Evolutionary conservation across 352 stramenopile species (phyloP).

Genomic region (Plasmopara halstedii): DNA sequence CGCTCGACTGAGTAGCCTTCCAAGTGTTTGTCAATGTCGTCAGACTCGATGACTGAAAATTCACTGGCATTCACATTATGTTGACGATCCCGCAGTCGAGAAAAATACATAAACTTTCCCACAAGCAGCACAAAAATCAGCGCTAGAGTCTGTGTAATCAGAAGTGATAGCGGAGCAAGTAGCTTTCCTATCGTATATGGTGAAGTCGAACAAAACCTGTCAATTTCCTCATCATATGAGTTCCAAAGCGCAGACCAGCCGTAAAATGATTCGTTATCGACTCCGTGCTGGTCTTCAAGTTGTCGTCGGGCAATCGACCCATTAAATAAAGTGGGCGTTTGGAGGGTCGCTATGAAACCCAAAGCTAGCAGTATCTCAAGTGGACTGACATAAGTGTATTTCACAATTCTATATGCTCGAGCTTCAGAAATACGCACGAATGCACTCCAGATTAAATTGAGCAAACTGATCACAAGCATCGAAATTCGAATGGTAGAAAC

Average conservation of each 20-base stretch:
- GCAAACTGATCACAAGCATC: constrained; percentile 35
- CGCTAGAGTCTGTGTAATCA: constrained; percentile 25
- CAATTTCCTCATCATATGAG: constrained; percentile 43
- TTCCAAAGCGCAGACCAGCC: constrained; percentile 30
- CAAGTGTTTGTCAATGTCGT: constrained; percentile 13
- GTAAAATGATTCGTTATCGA: constrained; percentile 28
- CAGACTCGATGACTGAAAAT: constrained; percentile 12
- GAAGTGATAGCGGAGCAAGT: constrained; percentile 24
- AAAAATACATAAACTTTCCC: constrained; percentile 14
- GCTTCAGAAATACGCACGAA: constrained; percentile 24
- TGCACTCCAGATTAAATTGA: constrained; percentile 32
- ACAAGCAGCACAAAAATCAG: constrained; percentile 14
- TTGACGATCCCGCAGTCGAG: neutral
- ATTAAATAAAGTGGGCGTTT: constrained; percentile 21
- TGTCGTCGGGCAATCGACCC: constrained; percentile 26
- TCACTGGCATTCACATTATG: constrained; percentile 1
- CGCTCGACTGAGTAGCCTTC: constrained; percentile 1
- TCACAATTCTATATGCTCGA: constrained; percentile 33
- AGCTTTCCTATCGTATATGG: constrained; percentile 17
- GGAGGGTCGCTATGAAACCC: constrained; percentile 13
- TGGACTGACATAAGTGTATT: constrained; percentile 31
- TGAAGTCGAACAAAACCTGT: constrained; percentile 30
- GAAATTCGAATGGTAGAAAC: constrained; percentile 35
- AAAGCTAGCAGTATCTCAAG: constrained; percentile 32
- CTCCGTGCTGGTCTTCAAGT: constrained; percentile 28